phyloP scores from a whole-genome alignment of 2,329 filamentous ascomycete genomes.

The Lecanicillium sp. region DNA sequence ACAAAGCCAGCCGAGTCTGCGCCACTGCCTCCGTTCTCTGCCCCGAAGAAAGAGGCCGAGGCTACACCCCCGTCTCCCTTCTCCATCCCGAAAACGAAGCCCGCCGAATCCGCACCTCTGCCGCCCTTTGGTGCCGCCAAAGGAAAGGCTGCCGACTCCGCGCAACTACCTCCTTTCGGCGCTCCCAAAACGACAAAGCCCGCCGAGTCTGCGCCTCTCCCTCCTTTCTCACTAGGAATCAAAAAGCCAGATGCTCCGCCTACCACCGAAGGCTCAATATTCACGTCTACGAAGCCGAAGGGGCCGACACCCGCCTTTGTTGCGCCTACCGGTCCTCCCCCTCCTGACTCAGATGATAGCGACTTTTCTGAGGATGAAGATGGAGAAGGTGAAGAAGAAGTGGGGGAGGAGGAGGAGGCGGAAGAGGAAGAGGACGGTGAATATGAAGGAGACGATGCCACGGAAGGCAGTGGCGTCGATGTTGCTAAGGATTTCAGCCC shows the following conservation, averaged over 20 bases:
- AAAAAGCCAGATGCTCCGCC: not conserved
- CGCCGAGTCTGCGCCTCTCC: slow-evolving; percentile 33
- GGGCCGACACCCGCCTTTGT: slow-evolving; percentile 10
- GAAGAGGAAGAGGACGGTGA: slow-evolving; percentile 39
- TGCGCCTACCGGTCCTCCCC: slow-evolving; percentile 25
- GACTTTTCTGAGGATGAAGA: slow-evolving; percentile 32
- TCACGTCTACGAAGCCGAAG: slow-evolving; percentile 10
- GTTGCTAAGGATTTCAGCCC: slow-evolving; percentile 59
- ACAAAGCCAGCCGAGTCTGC: slow-evolving; percentile 28
- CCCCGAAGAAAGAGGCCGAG: not conserved
- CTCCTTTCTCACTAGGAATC: slow-evolving; percentile 30
- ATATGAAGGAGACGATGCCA: slow-evolving; percentile 42
- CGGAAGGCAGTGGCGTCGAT: slow-evolving; percentile 58
- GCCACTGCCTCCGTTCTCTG: slow-evolving; percentile 35
- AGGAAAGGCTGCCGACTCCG: slow-evolving; percentile 17
- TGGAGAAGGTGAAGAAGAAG: slow-evolving; percentile 35
- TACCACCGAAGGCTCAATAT: slow-evolving; percentile 1
- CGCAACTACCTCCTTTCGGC: slow-evolving; percentile 29
- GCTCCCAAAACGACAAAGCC: slow-evolving; percentile 23
- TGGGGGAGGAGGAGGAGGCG: slow-evolving; percentile 32
- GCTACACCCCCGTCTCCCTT: slow-evolving; percentile 10
- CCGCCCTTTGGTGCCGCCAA: slow-evolving; percentile 29
- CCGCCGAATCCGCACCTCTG: slow-evolving; percentile 22
- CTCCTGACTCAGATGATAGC: slow-evolving; percentile 21
- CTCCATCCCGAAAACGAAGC: not conserved